Base-by-base conservation (phyloP, 306 rosid genomes). In the Quercus ilex region DNA sequence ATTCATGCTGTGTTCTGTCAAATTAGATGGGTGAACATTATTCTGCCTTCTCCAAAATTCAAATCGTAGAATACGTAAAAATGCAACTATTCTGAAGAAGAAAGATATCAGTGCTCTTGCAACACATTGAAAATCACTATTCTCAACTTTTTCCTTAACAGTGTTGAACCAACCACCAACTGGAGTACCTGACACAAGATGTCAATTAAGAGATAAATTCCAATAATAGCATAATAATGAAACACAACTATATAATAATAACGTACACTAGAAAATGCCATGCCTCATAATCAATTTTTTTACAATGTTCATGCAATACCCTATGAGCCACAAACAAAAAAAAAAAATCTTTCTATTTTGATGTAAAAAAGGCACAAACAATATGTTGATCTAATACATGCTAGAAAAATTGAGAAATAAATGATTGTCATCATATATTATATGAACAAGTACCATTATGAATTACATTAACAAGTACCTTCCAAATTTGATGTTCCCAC, bases 1-100 rank as follows among this genome's bases (percentile, higher is more conserved):
- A 64, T 76, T 81, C 2, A 85, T 43, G 73, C 55, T 77, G 79
- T 33, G 85, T 79, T 81, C 91, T n/a, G 55, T 46, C 52, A 81
- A 63, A 77, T 70, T 76, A 53, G 96, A 87, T 56, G 93, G 97
- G 85, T 89, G 82, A 84, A 84, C 86, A 77, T 83, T 83, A 84
- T 83, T 89, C 82, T 75, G 88, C 76, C 88, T 79, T 87, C 88
- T 90, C 98, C 94, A 88, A 79, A 83, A 77, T 81, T 88, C 90
- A 81, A 90, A 82, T 53, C 77, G 86, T 62, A 87, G 52, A 80
- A 75, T 58, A 49, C 78, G 84, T 68, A 90, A 79, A 88, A 86
- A 77, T 60, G 87, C 69, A 65, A 87, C 53, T 17, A 95, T 74
- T 85, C 82, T 89, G 84, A 88, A 84, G 73, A 88, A 41, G 82